Evolutionary conservation across 225 moss, liverwort and hornwort species (phyloP).

Genomic region (Bryoerythrophyllum caledonicum): DNA sequence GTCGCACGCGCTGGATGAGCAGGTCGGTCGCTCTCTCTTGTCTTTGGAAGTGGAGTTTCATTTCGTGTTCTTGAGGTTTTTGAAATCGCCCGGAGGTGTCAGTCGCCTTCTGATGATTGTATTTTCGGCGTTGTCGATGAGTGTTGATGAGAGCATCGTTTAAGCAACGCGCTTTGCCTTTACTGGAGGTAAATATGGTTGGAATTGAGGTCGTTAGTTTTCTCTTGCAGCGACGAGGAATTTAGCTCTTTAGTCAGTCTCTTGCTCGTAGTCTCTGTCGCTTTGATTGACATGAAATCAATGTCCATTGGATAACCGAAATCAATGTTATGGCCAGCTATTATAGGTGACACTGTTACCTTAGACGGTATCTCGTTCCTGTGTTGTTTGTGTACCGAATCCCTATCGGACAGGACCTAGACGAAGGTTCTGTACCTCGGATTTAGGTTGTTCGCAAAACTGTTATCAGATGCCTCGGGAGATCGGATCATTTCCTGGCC

Average conservation of each 20-base stretch:
- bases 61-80: slow-evolving; percentile 6
- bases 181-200: neutral
- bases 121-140: neutral
- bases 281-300: neutral
- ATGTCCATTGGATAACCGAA: neutral
- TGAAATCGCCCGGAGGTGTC: neutral
- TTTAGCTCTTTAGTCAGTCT: neutral
- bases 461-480: neutral
- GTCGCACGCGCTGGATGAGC: slow-evolving; percentile 73
- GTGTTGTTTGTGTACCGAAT: neutral
- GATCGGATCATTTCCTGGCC: neutral
- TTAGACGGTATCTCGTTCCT: neutral
- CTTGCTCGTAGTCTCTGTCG: neutral
- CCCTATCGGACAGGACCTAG: neutral
- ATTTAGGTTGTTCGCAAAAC: neutral
- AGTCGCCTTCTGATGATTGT: neutral
- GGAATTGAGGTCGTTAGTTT: neutral
- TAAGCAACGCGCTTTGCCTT: neutral
- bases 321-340: neutral
- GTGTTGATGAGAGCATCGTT: neutral
- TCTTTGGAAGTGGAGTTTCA: neutral
- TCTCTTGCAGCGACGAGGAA: neutral
- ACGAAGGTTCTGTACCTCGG: neutral
- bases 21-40: slow-evolving; percentile 29
- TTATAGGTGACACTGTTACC: neutral